Conservation (phyloP, 768 basidiomycete genomes). For the Trametes gibbosa region DNA sequence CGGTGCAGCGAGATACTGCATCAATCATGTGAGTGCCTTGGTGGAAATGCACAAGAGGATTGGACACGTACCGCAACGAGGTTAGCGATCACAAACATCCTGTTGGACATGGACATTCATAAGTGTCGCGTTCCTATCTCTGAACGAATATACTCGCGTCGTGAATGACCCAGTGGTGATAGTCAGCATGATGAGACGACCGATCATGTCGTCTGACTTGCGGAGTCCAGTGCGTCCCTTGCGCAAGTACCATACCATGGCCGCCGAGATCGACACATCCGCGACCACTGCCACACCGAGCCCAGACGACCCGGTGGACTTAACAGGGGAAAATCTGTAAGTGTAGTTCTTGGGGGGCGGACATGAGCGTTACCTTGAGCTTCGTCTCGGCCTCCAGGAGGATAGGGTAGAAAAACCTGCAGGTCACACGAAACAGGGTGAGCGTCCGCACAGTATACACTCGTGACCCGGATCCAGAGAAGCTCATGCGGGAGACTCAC, state of each 20-base stretch:
- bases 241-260: slow-evolving; percentile 3
- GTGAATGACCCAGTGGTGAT: background rate
- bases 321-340: no score
- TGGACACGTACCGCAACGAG: background rate
- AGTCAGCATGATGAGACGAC: background rate
- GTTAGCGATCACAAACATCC: background rate
- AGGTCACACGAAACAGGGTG: no score
- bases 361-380: background rate
- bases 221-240: background rate
- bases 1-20: background rate
- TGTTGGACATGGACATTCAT: background rate
- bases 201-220: slow-evolving; percentile 3
- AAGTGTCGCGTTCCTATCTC: background rate
- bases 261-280: background rate
- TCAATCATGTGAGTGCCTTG: background rate
- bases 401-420: background rate
- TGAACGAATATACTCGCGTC: background rate
- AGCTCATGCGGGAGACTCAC: background rate
- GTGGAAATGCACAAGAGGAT: background rate
- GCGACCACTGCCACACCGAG: slow-evolving; percentile 2
- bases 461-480: background rate
- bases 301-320: background rate
- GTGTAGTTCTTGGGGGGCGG: no score
- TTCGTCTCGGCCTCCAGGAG: background rate
- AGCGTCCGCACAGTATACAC: background rate